phyloP scores from a whole-genome alignment of 2,329 filamentous ascomycete species.

The Ophiosphaerella narmari region DNA sequence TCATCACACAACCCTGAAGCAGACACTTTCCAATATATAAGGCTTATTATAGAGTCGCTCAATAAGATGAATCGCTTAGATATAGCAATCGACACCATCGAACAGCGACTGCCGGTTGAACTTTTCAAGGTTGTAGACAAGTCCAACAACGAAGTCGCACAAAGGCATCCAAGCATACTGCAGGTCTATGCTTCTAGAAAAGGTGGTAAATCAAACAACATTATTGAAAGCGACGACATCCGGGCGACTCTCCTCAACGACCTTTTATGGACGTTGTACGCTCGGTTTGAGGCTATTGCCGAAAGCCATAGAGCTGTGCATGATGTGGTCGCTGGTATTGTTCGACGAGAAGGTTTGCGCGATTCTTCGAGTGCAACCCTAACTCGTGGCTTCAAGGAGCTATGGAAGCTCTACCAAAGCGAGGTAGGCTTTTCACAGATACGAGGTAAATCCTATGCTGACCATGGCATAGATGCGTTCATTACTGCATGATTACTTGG shows the following conservation, averaged over 20 bases:
- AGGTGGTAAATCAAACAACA: constrained; percentile 64
- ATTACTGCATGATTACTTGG: constrained; percentile 92
- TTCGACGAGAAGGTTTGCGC: constrained; percentile 73
- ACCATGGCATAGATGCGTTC: constrained; percentile 68
- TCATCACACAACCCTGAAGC: constrained; percentile 91
- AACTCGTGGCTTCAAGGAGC: constrained; percentile 87
- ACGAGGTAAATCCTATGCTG: neutral
- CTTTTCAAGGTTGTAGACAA: constrained; percentile 93
- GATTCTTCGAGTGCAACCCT: constrained; percentile 64
- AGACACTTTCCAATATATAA: constrained; percentile 93
- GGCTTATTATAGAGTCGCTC: constrained; percentile 82
- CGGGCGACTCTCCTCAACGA: constrained; percentile 87
- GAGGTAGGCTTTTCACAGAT: constrained; percentile 56
- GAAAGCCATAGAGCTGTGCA: constrained; percentile 94
- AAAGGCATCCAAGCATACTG: constrained; percentile 84
- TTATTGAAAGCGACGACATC: constrained; percentile 70
- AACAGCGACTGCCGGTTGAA: constrained; percentile 91
- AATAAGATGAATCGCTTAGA: constrained; percentile 89
- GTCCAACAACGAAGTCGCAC: constrained; percentile 91
- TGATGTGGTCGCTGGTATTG: constrained; percentile 85
- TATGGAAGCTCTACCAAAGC: constrained; percentile 98
- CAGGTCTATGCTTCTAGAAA: constrained; percentile 55
- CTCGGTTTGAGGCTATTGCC: constrained; percentile 95
- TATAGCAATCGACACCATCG: constrained; percentile 83
- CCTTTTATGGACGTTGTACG: constrained; percentile 87